A percentile compares a stretch with the other conserved stretches of the same genome.
Conservation (phyloP, 2,329 filamentous ascomycete species). For the Fusarium penzigii region DNA sequence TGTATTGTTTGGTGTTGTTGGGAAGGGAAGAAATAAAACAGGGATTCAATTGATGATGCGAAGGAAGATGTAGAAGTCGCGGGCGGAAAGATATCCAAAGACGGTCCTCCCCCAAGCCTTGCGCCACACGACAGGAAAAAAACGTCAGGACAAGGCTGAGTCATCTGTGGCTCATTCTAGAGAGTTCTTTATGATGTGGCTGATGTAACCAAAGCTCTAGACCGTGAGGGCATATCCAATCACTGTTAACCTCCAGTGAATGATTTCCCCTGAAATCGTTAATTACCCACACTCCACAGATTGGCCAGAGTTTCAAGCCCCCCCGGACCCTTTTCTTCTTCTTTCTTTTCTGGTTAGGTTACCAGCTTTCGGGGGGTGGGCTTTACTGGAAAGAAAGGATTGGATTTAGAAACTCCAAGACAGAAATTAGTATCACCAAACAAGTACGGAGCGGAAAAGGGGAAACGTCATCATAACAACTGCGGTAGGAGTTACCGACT, state of each 20-base stretch:
- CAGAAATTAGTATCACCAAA: no score
- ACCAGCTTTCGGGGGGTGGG: no score
- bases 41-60: constrained; percentile 8
- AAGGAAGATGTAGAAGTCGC: constrained; percentile 1
- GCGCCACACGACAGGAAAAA: constrained; percentile 20
- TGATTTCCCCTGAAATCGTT: neutral
- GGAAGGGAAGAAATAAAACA: constrained; percentile 1
- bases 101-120: constrained; percentile 20
- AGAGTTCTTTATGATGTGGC: neutral
- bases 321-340: no score
- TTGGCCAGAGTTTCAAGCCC: no score
- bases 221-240: neutral
- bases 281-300: no score
- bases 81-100: constrained; percentile 21
- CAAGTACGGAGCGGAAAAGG: no score
- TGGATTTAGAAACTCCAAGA: no score
- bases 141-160: constrained; percentile 13
- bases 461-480: no score
- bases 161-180: constrained; percentile 30
- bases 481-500: no score
- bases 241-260: neutral
- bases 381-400: no score
- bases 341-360: no score
- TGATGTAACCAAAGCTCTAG: neutral
- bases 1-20: constrained; percentile 3